These are phyloP conservation scores for Diaporthe eres DNA, from an alignment of 2,329 filamentous ascomycete species.

Conservation along the genomic window DNA sequence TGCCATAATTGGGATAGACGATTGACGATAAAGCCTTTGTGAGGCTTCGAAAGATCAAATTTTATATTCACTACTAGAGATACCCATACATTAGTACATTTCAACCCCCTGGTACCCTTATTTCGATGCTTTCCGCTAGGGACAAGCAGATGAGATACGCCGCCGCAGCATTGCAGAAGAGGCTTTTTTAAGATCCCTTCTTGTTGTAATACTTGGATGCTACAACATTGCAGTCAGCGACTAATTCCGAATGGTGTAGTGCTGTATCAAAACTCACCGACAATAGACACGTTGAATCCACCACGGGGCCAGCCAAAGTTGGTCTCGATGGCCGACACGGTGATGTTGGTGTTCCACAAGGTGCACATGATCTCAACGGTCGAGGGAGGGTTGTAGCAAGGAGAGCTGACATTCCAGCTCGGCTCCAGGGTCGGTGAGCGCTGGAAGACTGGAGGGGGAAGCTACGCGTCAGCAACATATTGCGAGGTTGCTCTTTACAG, in stretches of 20 bases:
- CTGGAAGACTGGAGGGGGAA: neutral
- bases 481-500: too few species aligned
- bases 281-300: neutral
- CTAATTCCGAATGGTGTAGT: neutral
- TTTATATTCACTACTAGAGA: neutral
- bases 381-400: slow-evolving; percentile 8
- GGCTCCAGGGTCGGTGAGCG: slow-evolving; percentile 6
- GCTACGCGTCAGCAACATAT: neutral
- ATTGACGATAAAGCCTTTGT: neutral
- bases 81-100: slow-evolving; percentile 6
- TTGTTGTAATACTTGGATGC: slow-evolving; percentile 20
- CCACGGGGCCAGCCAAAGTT: slow-evolving; percentile 5
- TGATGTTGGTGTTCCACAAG: slow-evolving; percentile 9
- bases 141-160: neutral
- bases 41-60: neutral
- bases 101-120: neutral
- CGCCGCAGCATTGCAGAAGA: neutral
- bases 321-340: neutral
- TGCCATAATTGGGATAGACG: too few species aligned
- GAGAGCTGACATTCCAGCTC: neutral
- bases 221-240: neutral
- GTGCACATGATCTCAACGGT: slow-evolving; percentile 19
- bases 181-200: neutral
- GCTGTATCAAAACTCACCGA: neutral
- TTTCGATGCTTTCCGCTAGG: neutral